These are phyloP conservation scores for Calonectria crousiana DNA, from an alignment of 2,329 filamentous ascomycete genomes.

Conservation along the genomic window DNA sequence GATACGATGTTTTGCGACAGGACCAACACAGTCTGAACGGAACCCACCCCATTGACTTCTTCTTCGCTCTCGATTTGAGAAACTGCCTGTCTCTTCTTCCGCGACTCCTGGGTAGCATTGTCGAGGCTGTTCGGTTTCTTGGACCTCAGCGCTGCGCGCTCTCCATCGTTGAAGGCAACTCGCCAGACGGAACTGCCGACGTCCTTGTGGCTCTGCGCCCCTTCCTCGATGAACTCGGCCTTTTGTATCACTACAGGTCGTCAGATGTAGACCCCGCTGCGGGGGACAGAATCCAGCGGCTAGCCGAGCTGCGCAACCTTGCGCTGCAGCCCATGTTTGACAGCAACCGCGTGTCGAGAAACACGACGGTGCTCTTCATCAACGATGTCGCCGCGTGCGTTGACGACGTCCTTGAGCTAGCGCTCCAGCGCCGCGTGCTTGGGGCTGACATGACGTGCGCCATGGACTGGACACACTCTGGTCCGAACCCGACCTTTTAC, in stretches of 20 bases:
- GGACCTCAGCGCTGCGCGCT: slow-evolving; percentile 63
- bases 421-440: slow-evolving; percentile 60
- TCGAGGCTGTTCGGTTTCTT: slow-evolving; percentile 63
- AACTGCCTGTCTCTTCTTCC: slow-evolving; percentile 60
- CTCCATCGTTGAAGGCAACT: slow-evolving; percentile 68
- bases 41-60: slow-evolving; percentile 50
- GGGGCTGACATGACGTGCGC: slow-evolving; percentile 68
- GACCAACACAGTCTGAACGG: not conserved
- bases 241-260: slow-evolving; percentile 56
- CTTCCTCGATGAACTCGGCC: slow-evolving; percentile 53
- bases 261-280: slow-evolving; percentile 58
- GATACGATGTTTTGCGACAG: slow-evolving; percentile 40
- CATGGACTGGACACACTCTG: slow-evolving; percentile 68
- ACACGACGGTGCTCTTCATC: slow-evolving; percentile 63
- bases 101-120: slow-evolving; percentile 63
- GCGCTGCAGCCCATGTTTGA: slow-evolving; percentile 61
- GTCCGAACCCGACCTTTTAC: slow-evolving; percentile 63
- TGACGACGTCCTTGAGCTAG: slow-evolving; percentile 69
- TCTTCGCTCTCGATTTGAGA: slow-evolving; percentile 66
- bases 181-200: slow-evolving; percentile 65
- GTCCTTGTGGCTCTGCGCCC: slow-evolving; percentile 57
- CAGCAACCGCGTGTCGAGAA: slow-evolving; percentile 40
- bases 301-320: slow-evolving; percentile 65
- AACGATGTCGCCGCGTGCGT: slow-evolving; percentile 66
- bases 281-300: slow-evolving; percentile 58